Evolutionary conservation across 352 stramenopile genomes (phyloP).

Genomic region (Globisporangium uncinulatum): DNA sequence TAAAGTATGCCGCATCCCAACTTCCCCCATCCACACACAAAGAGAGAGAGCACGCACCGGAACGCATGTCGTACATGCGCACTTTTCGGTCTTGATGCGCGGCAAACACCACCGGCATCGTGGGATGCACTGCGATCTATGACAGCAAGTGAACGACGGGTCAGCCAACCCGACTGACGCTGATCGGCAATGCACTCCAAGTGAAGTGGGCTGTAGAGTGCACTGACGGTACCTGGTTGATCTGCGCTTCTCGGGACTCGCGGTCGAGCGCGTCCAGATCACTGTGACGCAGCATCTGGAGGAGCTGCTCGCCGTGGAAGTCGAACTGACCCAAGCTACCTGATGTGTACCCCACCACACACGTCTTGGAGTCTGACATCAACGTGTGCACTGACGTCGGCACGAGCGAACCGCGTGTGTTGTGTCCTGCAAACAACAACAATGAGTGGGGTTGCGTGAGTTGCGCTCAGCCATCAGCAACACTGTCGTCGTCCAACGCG

Average conservation of each 20-base stretch:
- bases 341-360: slow-evolving; percentile 73
- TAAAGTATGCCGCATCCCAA: not conserved
- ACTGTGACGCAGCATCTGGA: slow-evolving; percentile 61
- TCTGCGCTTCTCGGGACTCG: slow-evolving; percentile 52
- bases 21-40: not conserved
- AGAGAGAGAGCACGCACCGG: slow-evolving; percentile 23
- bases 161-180: not conserved
- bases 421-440: slow-evolving; percentile 24
- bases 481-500: not conserved
- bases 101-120: slow-evolving; percentile 77
- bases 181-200: not conserved
- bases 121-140: slow-evolving; percentile 60
- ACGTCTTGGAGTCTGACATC: slow-evolving; percentile 73
- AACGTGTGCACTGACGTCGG: slow-evolving; percentile 72
- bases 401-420: slow-evolving; percentile 41
- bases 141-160: slow-evolving; percentile 4
- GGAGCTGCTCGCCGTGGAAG: slow-evolving; percentile 69
- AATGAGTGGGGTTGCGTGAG: not conserved
- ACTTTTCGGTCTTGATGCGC: slow-evolving; percentile 82
- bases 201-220: no score
- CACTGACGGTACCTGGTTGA: slow-evolving; percentile 59
- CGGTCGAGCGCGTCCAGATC: slow-evolving; percentile 59
- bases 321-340: slow-evolving; percentile 65
- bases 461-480: not conserved
- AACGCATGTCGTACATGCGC: slow-evolving; percentile 84